Base-by-base conservation (phyloP, 2,329 filamentous ascomycete genomes). In the Aspergillus costaricaensis region DNA sequence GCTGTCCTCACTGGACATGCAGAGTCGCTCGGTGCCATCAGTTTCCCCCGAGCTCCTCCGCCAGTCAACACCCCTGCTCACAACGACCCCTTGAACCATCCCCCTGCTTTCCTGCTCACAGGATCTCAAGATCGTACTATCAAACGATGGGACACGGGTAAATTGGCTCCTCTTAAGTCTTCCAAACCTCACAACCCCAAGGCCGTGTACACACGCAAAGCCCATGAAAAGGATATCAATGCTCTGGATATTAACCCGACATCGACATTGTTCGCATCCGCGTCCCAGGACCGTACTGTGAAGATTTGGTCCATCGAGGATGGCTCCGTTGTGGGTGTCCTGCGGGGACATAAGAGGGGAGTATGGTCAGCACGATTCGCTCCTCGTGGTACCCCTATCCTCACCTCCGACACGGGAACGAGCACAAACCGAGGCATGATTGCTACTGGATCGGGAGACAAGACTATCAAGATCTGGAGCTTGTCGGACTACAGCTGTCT, bases 161-260 rank as follows among this genome's bases (percentile, higher is more conserved):
- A 85, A 41, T 74, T 84, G 62, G 83, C 84, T 59, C 82, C 84
- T 9, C 79, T 87, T 9, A 70, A 70, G 48, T 65, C 69, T 10
- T 68, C 69, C 9, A 72, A 67, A 41, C 71, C 74, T n/a, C 74
- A 75, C 54, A 64, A 69, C 9, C 73, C 73, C 3, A 79, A 79
- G 67, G 91, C 91, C 43, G 79, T 88, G 4, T 99, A 91, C 75
- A 98, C 95, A 1, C 86, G 95, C 59, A 96, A 97, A 76, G 95
- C 95, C 1, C 95, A 99, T 77, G 95, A 99, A 72, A 99, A 99
- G 74, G 95, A 99, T 67, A 99, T 99, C 77, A 99, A 99, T 70
- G 92, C 95, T 2, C 85, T 99, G 54, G 92, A 96, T 65, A 83
- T 95, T 10, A 91, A 92, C 65, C 84, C 87, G 21, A 83, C 85